Conservation (phyloP, 176 grass and related monocot genomes). For the Musa beccarii region DNA sequence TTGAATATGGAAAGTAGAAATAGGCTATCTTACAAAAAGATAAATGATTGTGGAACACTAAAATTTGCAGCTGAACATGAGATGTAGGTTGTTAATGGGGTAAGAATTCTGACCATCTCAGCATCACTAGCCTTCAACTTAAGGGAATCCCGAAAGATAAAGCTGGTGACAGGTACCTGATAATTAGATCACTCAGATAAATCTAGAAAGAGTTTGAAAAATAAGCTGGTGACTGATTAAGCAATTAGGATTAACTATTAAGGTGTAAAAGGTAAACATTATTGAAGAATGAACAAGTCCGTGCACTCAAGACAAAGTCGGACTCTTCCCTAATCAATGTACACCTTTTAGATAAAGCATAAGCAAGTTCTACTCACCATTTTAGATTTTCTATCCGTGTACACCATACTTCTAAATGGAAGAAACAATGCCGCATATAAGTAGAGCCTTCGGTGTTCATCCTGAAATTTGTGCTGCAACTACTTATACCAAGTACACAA, state of each 20-base stretch:
- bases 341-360: background rate
- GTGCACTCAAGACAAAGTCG: background rate
- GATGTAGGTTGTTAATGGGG: constrained; percentile 8
- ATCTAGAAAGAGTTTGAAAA: background rate
- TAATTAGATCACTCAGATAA: constrained; percentile 15
- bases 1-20: constrained; percentile 9
- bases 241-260: too few relatives aligned
- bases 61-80: background rate
- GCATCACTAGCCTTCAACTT: constrained; percentile 84
- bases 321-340: background rate
- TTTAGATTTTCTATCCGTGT: constrained; percentile 81
- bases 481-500: constrained; percentile 4
- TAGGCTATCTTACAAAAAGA: background rate
- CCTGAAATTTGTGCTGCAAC: constrained; percentile 39
- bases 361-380: constrained; percentile 33
- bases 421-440: constrained; percentile 61
- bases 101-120: constrained; percentile 48
- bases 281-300: too few relatives aligned
- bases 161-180: constrained; percentile 63
- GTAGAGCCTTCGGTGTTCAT: constrained; percentile 72
- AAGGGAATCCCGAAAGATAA: constrained; percentile 74
- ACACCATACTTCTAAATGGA: constrained; percentile 47
- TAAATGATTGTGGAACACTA: background rate
- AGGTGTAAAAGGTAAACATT: too few relatives aligned
- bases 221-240: background rate